Conservation (phyloP, 352 stramenopile genomes). For the Pythium graminicola region DNA sequence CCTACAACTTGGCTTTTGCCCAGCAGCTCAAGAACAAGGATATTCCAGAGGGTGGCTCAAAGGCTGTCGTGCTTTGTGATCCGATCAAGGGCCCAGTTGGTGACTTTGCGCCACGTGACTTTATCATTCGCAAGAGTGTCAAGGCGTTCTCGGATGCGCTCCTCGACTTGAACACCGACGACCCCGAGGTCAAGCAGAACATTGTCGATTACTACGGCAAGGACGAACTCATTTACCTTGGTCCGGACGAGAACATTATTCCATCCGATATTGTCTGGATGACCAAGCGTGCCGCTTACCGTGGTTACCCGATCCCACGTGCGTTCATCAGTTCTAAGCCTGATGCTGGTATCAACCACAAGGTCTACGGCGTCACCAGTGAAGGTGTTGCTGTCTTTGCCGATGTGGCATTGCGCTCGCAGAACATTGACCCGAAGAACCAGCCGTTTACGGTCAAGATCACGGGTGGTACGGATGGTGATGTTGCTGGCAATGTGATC, state of each 20-base stretch:
- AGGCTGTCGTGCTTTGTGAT: constrained; percentile 94
- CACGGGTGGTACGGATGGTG: constrained; percentile 95
- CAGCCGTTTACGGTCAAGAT: constrained; percentile 95
- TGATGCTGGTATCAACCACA: constrained; percentile 98
- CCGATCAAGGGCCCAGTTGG: constrained; percentile 92
- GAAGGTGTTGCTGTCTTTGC: constrained; percentile 97
- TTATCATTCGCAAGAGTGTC: too few relatives aligned
- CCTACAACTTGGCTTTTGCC: constrained; percentile 93
- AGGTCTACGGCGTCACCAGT: constrained; percentile 96
- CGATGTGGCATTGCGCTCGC: constrained; percentile 88
- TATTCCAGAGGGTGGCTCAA: constrained; percentile 97
- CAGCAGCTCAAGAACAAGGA: constrained; percentile 99
- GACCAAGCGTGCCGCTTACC: constrained; percentile 87
- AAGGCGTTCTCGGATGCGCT: too few relatives aligned
- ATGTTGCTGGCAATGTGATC: constrained; percentile 97
- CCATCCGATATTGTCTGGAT: constrained; percentile 97
- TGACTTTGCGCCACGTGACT: too few relatives aligned
- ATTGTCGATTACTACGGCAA: constrained; percentile 93
- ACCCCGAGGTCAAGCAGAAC: constrained; percentile 92
- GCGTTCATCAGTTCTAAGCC: too few relatives aligned
- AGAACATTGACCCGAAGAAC: constrained; percentile 84
- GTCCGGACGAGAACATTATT: constrained; percentile 97
- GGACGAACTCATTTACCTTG: constrained; percentile 96
- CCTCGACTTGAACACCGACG: constrained; percentile 81
- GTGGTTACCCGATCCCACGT: constrained; percentile 88